Base-by-base conservation (phyloP, 176 grass and related monocot species). In the Zea mays region DNA sequence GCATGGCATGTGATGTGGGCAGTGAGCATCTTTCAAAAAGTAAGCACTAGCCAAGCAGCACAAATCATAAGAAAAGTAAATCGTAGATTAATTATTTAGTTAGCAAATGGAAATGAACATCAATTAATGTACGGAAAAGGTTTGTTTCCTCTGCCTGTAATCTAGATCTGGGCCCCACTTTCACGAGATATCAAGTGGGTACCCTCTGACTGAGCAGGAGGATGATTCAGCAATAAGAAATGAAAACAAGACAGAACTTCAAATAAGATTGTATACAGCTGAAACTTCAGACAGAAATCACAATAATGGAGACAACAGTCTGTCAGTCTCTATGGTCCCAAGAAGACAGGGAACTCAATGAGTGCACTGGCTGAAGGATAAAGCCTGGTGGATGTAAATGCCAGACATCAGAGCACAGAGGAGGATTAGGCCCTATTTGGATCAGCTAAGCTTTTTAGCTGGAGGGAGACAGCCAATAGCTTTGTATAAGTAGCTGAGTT, bases 291-390 rank as follows among this genome's bases (percentile, higher is more conserved):
- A 48, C 41, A 89, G 35, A 85, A 76, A 89, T 81, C 86, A 88
- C 82, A 89, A 89, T 89, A 85, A 81, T 89, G 82, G 72, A 89
- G 86, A 63, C 34, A n/a, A 56, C 70, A 71, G 81, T 84, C 72
- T 81, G 76, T 77, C 71, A 81, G 81, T 49, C 65, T 81, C n/a
- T 65, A 64, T 81, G 82, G 86, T 85, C 82, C 81, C 81, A 76
- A 66, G 54, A 76, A 71, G 75, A 76, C 5, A 35, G 57, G 76
- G n/a, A 57, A 65, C 45, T 58, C 77, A 88, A 88, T 88, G 57
- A 88, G 86, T 76, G 65, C 65, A 51, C 71, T 1, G 19, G 41
- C 34, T 59, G 75, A 80, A 84, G 14, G 15, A 35, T 58, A 81
- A 80, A 84, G 34, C 48, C 78, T 71, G 34, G 69, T 76, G 46